Evolutionary conservation across 306 rosid genomes (phyloP).

Genomic region (Trichosanthes truncata): DNA sequence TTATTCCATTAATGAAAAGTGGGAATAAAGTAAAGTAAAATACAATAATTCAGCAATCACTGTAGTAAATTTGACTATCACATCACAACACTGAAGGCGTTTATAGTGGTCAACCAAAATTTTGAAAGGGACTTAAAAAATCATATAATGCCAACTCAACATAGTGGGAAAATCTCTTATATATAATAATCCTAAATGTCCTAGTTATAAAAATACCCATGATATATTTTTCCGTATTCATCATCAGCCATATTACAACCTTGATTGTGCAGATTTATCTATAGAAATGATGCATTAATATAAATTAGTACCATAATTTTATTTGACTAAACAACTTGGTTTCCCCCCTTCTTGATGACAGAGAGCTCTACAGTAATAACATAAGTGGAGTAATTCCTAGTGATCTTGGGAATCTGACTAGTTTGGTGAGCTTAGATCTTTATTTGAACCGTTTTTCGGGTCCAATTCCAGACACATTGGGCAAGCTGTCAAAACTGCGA

Average conservation of each 20-base stretch:
- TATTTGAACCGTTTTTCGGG: slow-evolving; percentile 77
- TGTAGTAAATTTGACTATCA: background rate
- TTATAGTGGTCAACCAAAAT: background rate
- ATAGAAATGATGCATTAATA: background rate
- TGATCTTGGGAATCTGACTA: slow-evolving; percentile 95
- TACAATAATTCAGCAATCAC: background rate
- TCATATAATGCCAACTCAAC: background rate
- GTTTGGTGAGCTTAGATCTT: slow-evolving; percentile 99
- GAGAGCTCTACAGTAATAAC: slow-evolving; percentile 98
- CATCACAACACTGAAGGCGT: background rate
- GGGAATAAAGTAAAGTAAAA: background rate
- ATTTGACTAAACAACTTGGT: background rate
- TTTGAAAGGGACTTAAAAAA: background rate
- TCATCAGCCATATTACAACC: background rate
- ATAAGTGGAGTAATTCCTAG: slow-evolving; percentile 85
- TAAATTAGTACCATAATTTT: background rate
- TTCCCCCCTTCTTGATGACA: slow-evolving; percentile 16
- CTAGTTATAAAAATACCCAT: background rate
- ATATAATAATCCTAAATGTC: background rate
- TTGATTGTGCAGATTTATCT: background rate
- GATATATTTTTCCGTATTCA: background rate
- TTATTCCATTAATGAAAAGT: background rate
- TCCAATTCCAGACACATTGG: slow-evolving; percentile 87
- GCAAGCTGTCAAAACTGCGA: slow-evolving; percentile 84
- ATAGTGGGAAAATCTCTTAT: background rate